Conservation (phyloP, 768 basidiomycete genomes). For the Russula sp. region DNA sequence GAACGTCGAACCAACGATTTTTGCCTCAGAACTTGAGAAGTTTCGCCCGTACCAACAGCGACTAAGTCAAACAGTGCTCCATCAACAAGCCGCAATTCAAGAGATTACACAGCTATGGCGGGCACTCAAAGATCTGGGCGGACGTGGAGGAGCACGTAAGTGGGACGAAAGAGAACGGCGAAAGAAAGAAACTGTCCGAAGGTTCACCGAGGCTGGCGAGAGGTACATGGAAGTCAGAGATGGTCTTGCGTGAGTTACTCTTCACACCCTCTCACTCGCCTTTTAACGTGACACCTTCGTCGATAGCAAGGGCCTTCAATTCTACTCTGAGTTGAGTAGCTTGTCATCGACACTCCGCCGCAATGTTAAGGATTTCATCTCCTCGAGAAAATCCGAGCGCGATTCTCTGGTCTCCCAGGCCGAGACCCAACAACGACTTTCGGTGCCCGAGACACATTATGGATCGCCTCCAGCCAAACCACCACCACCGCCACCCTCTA, state of each 20-base stretch:
- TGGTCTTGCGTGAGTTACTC: constrained; percentile 66
- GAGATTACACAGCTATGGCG: constrained; percentile 76
- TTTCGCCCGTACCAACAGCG: constrained; percentile 89
- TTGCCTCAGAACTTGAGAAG: constrained; percentile 92
- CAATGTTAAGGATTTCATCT: constrained; percentile 57
- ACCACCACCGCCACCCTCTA: constrained; percentile 25
- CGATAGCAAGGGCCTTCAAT: constrained; percentile 77
- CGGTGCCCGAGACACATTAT: constrained; percentile 31
- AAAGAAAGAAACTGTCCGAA: constrained; percentile 66
- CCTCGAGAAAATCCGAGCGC: constrained; percentile 61
- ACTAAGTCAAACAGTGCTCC: constrained; percentile 67
- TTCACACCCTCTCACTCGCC: constrained; percentile 14
- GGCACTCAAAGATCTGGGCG: constrained; percentile 61
- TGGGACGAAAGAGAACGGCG: constrained; percentile 79
- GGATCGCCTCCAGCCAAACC: constrained; percentile 34
- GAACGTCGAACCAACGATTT: constrained; percentile 79
- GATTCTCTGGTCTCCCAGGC: constrained; percentile 60
- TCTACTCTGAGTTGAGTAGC: constrained; percentile 76
- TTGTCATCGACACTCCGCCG: constrained; percentile 52
- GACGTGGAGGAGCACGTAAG: constrained; percentile 68
- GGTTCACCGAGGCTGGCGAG: constrained; percentile 73
- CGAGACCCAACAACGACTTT: constrained; percentile 63
- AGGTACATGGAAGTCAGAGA: constrained; percentile 82
- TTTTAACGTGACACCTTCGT: constrained; percentile 4
- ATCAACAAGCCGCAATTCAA: constrained; percentile 66